A percentile compares a stretch with the other conserved stretches of the same genome.
Evolutionary conservation across 2,329 filamentous ascomycete genomes (phyloP).

Genomic region (Sphaerulina populicola): DNA sequence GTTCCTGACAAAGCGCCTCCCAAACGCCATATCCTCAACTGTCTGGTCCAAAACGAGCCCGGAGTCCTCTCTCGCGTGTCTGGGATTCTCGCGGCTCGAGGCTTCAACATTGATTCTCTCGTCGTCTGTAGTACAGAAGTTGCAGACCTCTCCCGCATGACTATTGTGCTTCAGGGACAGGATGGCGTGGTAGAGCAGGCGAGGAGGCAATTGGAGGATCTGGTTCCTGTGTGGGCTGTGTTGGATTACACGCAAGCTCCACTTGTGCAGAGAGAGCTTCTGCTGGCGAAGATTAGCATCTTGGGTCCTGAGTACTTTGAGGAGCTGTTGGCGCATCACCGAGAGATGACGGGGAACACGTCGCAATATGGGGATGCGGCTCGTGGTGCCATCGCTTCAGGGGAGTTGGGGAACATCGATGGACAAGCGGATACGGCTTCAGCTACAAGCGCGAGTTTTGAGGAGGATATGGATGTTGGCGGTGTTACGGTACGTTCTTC

Average conservation of each 20-base stretch:
- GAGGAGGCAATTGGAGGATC: slow-evolving; percentile 84
- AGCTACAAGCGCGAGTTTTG: slow-evolving; percentile 5
- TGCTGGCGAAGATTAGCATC: slow-evolving; percentile 94
- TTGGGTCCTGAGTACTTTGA: slow-evolving; percentile 97
- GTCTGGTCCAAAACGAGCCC: slow-evolving; percentile 96
- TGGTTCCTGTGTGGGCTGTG: slow-evolving; percentile 97
- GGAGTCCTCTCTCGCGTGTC: slow-evolving; percentile 94
- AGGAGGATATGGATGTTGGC: slow-evolving; percentile 1
- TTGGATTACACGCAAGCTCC: slow-evolving; percentile 90
- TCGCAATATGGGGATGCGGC: slow-evolving; percentile 11
- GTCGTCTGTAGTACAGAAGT: slow-evolving; percentile 98
- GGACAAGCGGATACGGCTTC: slow-evolving; percentile 12
- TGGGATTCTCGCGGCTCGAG: slow-evolving; percentile 86
- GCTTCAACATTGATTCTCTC: slow-evolving; percentile 98
- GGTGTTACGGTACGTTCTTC: slow-evolving; percentile 3
- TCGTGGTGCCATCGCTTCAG: slow-evolving; percentile 25
- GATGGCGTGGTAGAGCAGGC: slow-evolving; percentile 97
- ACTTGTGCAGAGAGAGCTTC: slow-evolving; percentile 87
- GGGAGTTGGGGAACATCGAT: slow-evolving; percentile 15
- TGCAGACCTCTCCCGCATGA: slow-evolving; percentile 94
- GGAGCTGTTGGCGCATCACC: slow-evolving; percentile 88
- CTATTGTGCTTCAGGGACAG: slow-evolving; percentile 91
- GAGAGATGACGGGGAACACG: slow-evolving; percentile 61
- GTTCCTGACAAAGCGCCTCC: slow-evolving; percentile 71
- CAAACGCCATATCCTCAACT: slow-evolving; percentile 95